Conservation (phyloP, 2,329 filamentous ascomycete genomes). For the Pseudopithomyces chartarum region DNA sequence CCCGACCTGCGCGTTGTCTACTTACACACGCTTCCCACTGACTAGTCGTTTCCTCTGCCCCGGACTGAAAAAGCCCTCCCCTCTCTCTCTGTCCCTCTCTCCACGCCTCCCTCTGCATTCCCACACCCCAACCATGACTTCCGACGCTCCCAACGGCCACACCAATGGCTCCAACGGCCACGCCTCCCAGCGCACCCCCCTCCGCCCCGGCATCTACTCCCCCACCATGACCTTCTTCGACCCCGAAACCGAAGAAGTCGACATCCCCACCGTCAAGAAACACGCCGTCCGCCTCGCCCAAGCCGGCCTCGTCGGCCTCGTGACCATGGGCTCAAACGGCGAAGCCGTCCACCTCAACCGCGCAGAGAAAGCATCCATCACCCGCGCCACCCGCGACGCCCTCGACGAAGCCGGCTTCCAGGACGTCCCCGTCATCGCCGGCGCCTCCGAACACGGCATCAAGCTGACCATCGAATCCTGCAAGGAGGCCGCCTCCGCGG, state of each 20-base stretch:
- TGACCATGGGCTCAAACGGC: conserved; percentile 89
- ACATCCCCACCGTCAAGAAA: conserved; percentile 77
- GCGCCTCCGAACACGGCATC: conserved; percentile 80
- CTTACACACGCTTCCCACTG: conserved; percentile 21
- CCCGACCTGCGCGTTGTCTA: conserved; percentile 28
- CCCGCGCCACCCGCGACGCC: conserved; percentile 77
- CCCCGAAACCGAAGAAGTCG: conserved; percentile 80
- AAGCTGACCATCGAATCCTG: conserved; percentile 78
- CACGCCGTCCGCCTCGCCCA: conserved; percentile 79
- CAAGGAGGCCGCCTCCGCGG: conserved; percentile 68
- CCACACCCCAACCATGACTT: conserved; percentile 15
- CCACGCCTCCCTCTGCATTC: conserved; percentile 5
- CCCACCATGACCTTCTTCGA: conserved; percentile 93
- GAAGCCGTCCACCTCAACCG: conserved; percentile 84
- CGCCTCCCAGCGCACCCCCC: conserved; percentile 55
- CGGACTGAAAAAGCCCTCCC: conserved; percentile 11
- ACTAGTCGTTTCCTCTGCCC: conserved; percentile 20
- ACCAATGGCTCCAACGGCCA: conserved; percentile 33
- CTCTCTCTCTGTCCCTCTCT: conserved; percentile 5
- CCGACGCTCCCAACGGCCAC: conserved; percentile 35
- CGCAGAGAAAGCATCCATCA: conserved; percentile 76
- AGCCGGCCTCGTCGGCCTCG: conserved; percentile 79
- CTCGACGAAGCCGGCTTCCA: conserved; percentile 79
- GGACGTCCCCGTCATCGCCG: conserved; percentile 79
- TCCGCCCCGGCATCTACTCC: conserved; percentile 83